Percentiles rank a stretch among this genome's conserved stretches.
Conservation (phyloP, 768 basidiomycete species). For the Exidia glandulosa region DNA sequence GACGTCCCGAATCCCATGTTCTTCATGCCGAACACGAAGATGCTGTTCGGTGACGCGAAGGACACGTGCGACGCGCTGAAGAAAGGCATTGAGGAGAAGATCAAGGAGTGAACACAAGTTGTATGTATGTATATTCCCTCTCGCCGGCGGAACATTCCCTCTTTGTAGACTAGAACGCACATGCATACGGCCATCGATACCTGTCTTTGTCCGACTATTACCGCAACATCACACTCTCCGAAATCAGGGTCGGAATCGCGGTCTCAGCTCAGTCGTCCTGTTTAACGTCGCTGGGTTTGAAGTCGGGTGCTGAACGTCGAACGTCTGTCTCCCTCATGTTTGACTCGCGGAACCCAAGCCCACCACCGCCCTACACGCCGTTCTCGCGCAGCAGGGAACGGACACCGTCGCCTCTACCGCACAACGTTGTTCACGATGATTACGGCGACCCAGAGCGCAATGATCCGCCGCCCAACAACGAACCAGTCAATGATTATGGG, state of each 20-base stretch:
- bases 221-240: neutral
- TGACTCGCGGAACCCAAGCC: neutral
- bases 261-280: neutral
- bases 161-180: neutral
- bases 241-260: neutral
- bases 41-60: conserved; percentile 89
- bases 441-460: neutral
- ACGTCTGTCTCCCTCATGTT: neutral
- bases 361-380: neutral
- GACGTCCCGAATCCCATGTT: conserved; percentile 93
- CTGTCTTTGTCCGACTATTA: neutral
- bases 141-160: neutral
- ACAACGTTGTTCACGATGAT: neutral
- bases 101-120: neutral
- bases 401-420: neutral
- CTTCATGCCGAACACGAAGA: conserved; percentile 82
- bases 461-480: no score
- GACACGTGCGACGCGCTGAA: conserved; percentile 65
- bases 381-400: neutral
- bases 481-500: no score
- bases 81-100: conserved; percentile 14
- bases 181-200: neutral
- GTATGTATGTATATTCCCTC: neutral
- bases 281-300: neutral
- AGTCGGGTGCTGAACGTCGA: neutral